These are phyloP conservation scores for Westerdykella sp. DNA, from an alignment of 2,329 filamentous ascomycete genomes.

Conservation along the genomic window DNA sequence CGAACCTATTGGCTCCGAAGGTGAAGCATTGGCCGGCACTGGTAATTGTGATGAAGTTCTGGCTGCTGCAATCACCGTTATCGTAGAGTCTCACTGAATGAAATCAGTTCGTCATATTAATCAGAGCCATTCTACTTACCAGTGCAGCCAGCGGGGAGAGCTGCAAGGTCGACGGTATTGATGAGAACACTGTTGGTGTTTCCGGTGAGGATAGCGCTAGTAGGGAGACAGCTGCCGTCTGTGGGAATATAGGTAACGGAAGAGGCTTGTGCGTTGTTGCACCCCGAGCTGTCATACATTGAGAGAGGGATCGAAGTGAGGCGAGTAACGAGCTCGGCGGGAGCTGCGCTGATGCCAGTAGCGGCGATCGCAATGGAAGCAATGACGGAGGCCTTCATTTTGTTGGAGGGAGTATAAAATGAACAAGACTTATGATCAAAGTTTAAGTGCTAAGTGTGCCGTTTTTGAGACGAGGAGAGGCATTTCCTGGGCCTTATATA, in stretches of 20 bases:
- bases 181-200: constrained; percentile 10
- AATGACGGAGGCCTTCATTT: not conserved
- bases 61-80: constrained; percentile 4
- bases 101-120: not conserved
- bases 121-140: constrained; percentile 4
- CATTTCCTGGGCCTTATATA: too few species aligned
- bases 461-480: too few species aligned
- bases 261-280: constrained; percentile 8
- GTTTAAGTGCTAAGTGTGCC: too few species aligned
- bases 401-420: not conserved
- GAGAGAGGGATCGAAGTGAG: constrained; percentile 10
- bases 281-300: constrained; percentile 9
- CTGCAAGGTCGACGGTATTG: not conserved
- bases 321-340: not conserved
- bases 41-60: constrained; percentile 3
- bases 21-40: constrained; percentile 4
- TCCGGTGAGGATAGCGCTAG: constrained; percentile 11
- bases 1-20: constrained; percentile 8
- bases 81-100: constrained; percentile 4
- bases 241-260: constrained; percentile 11
- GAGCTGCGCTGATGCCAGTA: not conserved
- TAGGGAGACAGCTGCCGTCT: constrained; percentile 11
- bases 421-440: too few species aligned
- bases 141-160: constrained; percentile 9
- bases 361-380: not conserved